Evolutionary conservation across 2,329 filamentous ascomycete genomes (phyloP).

Genomic region (Aspergillus luchuensis): DNA sequence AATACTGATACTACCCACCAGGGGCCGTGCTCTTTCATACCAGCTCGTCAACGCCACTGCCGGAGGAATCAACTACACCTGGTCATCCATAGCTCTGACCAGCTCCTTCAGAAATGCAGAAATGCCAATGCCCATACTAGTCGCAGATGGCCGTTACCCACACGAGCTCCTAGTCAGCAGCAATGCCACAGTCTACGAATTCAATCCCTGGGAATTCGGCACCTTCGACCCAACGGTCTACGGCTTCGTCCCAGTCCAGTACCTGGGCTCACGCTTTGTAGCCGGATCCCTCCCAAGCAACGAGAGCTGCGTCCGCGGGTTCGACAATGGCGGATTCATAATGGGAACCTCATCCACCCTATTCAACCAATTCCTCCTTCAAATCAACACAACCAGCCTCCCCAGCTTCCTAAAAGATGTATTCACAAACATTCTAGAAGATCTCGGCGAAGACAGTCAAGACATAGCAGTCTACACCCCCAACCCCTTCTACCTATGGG

Average conservation of each 20-base stretch:
- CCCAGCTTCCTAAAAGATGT: conserved; percentile 54
- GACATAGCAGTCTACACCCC: conserved; percentile 73
- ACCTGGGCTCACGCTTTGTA: conserved; percentile 71
- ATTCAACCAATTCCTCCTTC: conserved; percentile 76
- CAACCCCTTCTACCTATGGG: conserved; percentile 72
- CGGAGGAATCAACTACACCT: conserved; percentile 76
- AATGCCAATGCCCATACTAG: conserved; percentile 70
- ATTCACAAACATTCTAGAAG: conserved; percentile 55
- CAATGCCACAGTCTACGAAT: conserved; percentile 75
- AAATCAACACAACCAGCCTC: conserved; percentile 58
- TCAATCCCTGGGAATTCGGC: conserved; percentile 77
- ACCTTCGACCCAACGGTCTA: conserved; percentile 70
- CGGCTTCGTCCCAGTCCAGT: conserved; percentile 69
- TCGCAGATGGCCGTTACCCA: conserved; percentile 66
- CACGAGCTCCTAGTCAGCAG: conserved; percentile 61
- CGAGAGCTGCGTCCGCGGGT: conserved; percentile 70
- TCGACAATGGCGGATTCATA: conserved; percentile 77
- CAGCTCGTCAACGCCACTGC: conserved; percentile 75
- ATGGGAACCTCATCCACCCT: conserved; percentile 83
- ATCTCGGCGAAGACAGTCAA: conserved; percentile 60
- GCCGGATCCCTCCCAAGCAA: conserved; percentile 59
- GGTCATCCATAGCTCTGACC: conserved; percentile 70
- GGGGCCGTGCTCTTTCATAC: conserved; percentile 74
- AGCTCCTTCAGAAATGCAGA: conserved; percentile 61
- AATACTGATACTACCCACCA: conserved; percentile 12